phyloP scores from a whole-genome alignment of 306 rosid genomes.

The Fragaria vesca region DNA sequence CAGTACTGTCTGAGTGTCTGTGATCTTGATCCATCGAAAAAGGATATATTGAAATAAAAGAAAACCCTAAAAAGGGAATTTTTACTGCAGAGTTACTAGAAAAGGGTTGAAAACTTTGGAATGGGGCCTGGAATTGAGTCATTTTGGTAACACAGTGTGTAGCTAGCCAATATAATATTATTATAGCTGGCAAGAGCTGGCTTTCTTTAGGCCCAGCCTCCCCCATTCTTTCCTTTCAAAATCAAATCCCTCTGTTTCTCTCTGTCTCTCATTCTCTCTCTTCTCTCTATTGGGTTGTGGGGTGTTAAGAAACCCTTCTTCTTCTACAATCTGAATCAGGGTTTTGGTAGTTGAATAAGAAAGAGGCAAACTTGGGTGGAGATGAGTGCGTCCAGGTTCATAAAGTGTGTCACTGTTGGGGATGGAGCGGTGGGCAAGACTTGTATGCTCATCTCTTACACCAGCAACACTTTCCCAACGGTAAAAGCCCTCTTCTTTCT shows the following conservation, averaged over 20 bases:
- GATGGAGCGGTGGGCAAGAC: constrained; percentile 98
- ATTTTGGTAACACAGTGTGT: constrained; percentile 4
- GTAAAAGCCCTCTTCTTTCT: constrained; percentile 31
- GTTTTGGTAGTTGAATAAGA: constrained; percentile 20
- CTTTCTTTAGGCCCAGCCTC: constrained; percentile 38
- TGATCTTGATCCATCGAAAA: not conserved
- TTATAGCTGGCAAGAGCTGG: constrained; percentile 72
- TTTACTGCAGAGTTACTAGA: constrained; percentile 13
- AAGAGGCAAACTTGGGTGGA: constrained; percentile 16
- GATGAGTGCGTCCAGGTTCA: constrained; percentile 94
- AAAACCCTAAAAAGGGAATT: not conserved
- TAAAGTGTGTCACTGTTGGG: constrained; percentile 94
- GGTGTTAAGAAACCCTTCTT: constrained; percentile 3
- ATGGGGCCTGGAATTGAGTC: constrained; percentile 31
- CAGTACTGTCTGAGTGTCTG: not conserved
- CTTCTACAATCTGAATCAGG: constrained; percentile 31
- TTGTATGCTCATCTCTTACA: constrained; percentile 96
- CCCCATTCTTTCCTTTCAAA: constrained; percentile 4
- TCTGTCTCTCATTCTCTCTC: not conserved
- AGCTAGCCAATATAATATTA: not conserved
- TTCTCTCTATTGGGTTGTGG: constrained; percentile 15
- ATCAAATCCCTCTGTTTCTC: not conserved
- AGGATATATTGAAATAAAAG: constrained; percentile 8
- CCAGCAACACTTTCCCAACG: constrained; percentile 98
- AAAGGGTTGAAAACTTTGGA: not conserved